These are phyloP conservation scores for Trichoderma sp. DNA, from an alignment of 2,329 filamentous ascomycete genomes.

Conservation along the genomic window DNA sequence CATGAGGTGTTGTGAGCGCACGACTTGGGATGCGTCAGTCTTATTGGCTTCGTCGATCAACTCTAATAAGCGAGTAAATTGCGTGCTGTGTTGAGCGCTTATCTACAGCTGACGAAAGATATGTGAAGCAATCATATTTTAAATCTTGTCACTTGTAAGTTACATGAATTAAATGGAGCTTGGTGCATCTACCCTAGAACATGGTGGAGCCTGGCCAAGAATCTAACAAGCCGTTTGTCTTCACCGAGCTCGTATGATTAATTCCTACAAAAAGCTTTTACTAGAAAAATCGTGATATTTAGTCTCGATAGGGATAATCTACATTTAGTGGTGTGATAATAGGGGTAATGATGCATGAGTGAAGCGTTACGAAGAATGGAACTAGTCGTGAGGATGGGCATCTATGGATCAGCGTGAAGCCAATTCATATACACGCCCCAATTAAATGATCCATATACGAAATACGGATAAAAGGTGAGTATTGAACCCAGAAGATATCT, in stretches of 20 bases:
- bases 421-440: too few species aligned
- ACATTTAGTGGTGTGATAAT: neutral
- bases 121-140: neutral
- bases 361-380: neutral
- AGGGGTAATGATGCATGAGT: neutral
- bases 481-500: too few species aligned
- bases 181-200: neutral
- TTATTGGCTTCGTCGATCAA: neutral
- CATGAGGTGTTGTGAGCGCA: neutral
- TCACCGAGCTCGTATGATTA: too few species aligned
- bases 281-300: neutral
- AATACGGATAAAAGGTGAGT: too few species aligned
- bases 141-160: neutral
- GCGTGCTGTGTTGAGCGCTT: neutral
- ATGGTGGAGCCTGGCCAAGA: neutral
- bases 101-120: neutral
- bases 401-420: too few species aligned
- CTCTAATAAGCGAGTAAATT: neutral
- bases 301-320: neutral
- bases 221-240: neutral
- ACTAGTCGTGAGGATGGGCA: too few species aligned
- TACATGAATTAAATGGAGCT: neutral
- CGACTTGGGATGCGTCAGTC: neutral
- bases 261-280: too few species aligned
- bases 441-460: too few species aligned